Conservation (phyloP, 805 yeast genomes). For the Metschnikowia santaceciliae region DNA sequence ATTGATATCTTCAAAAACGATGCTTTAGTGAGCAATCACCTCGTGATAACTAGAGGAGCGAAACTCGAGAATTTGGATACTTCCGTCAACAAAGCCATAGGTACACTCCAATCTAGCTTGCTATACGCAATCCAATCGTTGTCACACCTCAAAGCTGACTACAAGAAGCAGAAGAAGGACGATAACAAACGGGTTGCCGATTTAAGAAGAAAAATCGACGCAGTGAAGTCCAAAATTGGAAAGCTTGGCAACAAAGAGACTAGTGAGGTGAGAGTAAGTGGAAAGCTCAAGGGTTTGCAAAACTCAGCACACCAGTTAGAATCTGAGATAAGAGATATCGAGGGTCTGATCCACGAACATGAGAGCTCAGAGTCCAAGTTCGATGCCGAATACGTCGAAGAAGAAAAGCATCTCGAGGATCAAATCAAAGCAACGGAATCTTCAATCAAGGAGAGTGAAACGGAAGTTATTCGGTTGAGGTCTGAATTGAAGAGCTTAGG, state of each 20-base stretch:
- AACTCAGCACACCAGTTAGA: slow-evolving; percentile 39
- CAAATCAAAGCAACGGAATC: slow-evolving; percentile 24
- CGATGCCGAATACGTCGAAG: slow-evolving; percentile 16
- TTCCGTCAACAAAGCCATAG: slow-evolving; percentile 23
- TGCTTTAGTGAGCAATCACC: slow-evolving; percentile 19
- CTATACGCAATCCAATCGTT: slow-evolving; percentile 28
- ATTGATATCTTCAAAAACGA: slow-evolving; percentile 24
- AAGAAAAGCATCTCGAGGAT: slow-evolving; percentile 18
- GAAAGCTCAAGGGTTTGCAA: slow-evolving; percentile 38
- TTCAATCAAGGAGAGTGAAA: slow-evolving; percentile 23
- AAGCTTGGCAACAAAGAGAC: slow-evolving; percentile 24
- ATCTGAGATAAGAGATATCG: slow-evolving; percentile 27
- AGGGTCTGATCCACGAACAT: slow-evolving; percentile 16
- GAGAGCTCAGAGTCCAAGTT: slow-evolving; percentile 12
- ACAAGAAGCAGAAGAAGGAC: slow-evolving; percentile 34
- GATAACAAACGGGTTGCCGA: slow-evolving; percentile 35
- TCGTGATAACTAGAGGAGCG: slow-evolving; percentile 27
- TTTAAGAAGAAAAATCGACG: slow-evolving; percentile 30
- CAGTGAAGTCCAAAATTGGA: slow-evolving; percentile 27
- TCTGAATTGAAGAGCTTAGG: slow-evolving; percentile 21
- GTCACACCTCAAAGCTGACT: slow-evolving; percentile 19
- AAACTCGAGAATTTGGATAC: not conserved
- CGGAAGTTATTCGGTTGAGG: slow-evolving; percentile 20
- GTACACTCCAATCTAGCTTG: slow-evolving; percentile 33
- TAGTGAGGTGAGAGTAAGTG: slow-evolving; percentile 30